A percentile compares a stretch with the other conserved stretches of the same genome.
Evolutionary conservation across 2,329 filamentous ascomycete genomes (phyloP).

Genomic region (Pochonia chlamydosporia): DNA sequence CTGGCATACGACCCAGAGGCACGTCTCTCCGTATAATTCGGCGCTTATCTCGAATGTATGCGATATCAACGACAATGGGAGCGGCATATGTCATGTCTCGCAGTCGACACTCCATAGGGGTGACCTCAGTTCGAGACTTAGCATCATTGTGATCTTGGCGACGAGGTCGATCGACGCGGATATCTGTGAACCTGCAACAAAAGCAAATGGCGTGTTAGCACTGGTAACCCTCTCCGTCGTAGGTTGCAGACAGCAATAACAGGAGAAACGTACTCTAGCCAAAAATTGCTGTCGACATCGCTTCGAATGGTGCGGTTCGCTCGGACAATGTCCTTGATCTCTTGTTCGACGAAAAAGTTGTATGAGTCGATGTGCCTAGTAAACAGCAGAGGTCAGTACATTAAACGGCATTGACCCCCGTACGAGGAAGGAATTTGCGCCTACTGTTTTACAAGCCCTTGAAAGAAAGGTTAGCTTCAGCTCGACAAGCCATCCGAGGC

Average conservation of each 20-base stretch:
- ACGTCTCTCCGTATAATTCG: conserved; percentile 70
- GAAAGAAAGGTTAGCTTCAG: neutral
- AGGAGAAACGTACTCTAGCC: conserved; percentile 57
- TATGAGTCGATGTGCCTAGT: conserved; percentile 85
- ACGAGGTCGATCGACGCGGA: conserved; percentile 77
- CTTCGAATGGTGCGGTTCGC: conserved; percentile 85
- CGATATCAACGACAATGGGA: conserved; percentile 87
- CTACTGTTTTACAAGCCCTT: conserved; percentile 79
- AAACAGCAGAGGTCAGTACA: conserved; percentile 11
- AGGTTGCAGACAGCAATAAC: conserved; percentile 18
- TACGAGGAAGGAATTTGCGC: conserved; percentile 14
- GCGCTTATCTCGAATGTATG: conserved; percentile 77
- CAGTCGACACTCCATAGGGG: conserved; percentile 92
- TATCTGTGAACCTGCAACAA: conserved; percentile 64
- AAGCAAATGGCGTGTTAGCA: conserved; percentile 5
- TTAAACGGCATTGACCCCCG: neutral
- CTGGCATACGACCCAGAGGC: conserved; percentile 82
- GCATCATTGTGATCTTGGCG: conserved; percentile 70
- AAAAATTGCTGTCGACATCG: conserved; percentile 89
- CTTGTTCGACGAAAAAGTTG: conserved; percentile 95
- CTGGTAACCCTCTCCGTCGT: neutral
- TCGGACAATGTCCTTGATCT: conserved; percentile 93
- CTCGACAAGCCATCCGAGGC: neutral
- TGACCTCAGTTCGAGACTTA: conserved; percentile 68
- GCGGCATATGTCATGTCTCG: conserved; percentile 98